A percentile compares a stretch with the other conserved stretches of the same genome.
These are phyloP conservation scores for Penicillium sp. DNA, from an alignment of 2,329 filamentous ascomycete species.

Conservation along the genomic window DNA sequence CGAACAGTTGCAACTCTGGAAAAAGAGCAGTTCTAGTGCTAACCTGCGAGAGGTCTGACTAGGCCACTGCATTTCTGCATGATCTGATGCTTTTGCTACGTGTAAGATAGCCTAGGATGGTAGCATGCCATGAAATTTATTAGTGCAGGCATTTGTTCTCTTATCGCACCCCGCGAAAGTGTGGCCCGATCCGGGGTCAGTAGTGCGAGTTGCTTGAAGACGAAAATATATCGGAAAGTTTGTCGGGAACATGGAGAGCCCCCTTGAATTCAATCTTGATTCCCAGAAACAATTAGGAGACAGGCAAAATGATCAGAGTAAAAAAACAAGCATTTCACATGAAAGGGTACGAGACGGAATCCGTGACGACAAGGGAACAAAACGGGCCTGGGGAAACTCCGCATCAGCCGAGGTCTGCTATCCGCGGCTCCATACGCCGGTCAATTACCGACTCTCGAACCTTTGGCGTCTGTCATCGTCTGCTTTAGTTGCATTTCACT, in stretches of 20 bases:
- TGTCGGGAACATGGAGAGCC: not conserved
- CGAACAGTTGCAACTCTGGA: not conserved
- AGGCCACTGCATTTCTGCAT: constrained; percentile 8
- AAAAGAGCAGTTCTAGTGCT: constrained; percentile 6
- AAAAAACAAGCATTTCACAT: constrained; percentile 11
- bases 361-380: constrained; percentile 1
- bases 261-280: too few relatives aligned
- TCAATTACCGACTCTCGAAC: constrained; percentile 21
- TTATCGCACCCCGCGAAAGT: not conserved
- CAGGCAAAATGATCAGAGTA: not conserved
- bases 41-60: constrained; percentile 16
- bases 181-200: not conserved
- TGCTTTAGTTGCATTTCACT: not conserved
- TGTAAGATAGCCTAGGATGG: not conserved
- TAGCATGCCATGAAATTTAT: not conserved
- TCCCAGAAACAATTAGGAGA: not conserved
- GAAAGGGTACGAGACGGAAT: constrained; percentile 1
- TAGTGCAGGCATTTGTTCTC: not conserved
- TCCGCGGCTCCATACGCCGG: constrained; percentile 19
- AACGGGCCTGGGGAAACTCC: constrained; percentile 1
- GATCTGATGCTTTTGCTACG: constrained; percentile 4
- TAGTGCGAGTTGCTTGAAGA: not conserved
- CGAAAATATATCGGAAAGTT: constrained; percentile 8
- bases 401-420: constrained; percentile 22
- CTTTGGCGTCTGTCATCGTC: constrained; percentile 4